Base-by-base conservation (phyloP, 2,329 filamentous ascomycete genomes). In the Cladophialophora exuberans region DNA sequence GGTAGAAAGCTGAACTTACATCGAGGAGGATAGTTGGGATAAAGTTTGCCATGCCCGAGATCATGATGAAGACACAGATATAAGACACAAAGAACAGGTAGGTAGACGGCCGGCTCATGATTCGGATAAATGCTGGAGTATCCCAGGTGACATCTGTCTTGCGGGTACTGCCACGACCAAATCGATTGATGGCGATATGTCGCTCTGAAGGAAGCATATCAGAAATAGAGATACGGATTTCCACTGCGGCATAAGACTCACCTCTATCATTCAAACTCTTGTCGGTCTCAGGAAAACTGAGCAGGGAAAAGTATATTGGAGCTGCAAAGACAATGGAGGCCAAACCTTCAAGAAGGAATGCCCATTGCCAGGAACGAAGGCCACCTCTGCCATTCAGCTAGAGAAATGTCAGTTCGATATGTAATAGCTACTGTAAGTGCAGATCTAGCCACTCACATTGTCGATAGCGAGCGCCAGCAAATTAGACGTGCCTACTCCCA, bases 31-130 rank as follows among this genome's bases (percentile, higher is more conserved):
- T n/a, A n/a, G n/a, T n/a, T n/a, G n/a, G n/a, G n/a, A n/a, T n/a
- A n/a, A n/a, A n/a, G n/a, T n/a, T n/a, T n/a, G n/a, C n/a, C n/a
- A n/a, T n/a, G n/a, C n/a, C n/a, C n/a, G n/a, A n/a, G n/a, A n/a
- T n/a, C n/a, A n/a, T n/a, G n/a, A 61, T 64, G 22, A 54, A 45
- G 3, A 65, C 28, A 30, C 56, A 62, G 25, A 65, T 41, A 28
- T 62, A 65, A 4, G 56, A 59, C 5, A 56, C 53, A 44, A 65
- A 64, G 54, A 63, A 62, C 7, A 59, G 55, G 33, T 61, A 63
- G 5, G 64, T 64, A 15, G 62, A 62, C 7, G 61, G 63, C 13
- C 63, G 54, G 30, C n/a, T n/a, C n/a, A n/a, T n/a, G n/a, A n/a
- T n/a, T n/a, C n/a, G n/a, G n/a, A 46, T 22, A 41, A 64, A 64